Base-by-base conservation (phyloP, 23 red algal species). In the Gracilaria caudata region DNA sequence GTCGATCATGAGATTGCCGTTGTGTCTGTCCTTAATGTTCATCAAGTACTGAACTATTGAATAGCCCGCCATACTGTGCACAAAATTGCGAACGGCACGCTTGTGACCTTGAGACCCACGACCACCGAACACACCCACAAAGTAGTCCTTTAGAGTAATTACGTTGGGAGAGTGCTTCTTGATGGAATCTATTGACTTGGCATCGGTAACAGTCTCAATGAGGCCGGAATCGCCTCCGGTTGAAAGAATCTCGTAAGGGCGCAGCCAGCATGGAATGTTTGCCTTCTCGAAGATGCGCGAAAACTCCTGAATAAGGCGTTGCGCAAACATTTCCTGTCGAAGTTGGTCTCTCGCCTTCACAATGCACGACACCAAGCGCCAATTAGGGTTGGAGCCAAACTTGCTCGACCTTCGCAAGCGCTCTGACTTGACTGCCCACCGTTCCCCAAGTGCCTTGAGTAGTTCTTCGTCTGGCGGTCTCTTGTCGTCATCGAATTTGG, bases 271-370 rank as follows among this genome's bases (percentile, higher is more conserved):
- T 19, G 90, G 90, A 47, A 99, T 56, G 10, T 73, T 68, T 19
- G 80, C 83, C 37, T 71, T 77, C 55, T 90, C 81, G 63, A 96
- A 99, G 37, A 96, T 96, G 33, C 86, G 93, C 53, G 79, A 61
- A 78, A 99, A 93, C 82, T 95, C 86, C 32, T 90, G 89, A 33
- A 98, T 93, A 38, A 98, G 85, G 0, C 90, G 92, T 73, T 91
- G 89, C 4, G 97, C 97, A 73, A 99, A 90, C 93, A 95, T 94
- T 76, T 99, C 97, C 65, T 99, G 97, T 17, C 97, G 93, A 53
- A 99, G 74, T 53, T 99, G 92, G 40, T 99, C 97, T 36, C 94
- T 51, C 12, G 97, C 93, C 78, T 99, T 99, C 36, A 99, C 97
- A 39, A 99, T 99, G 55, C 87, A 87, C 17, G 93, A 94, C 3